Base-by-base conservation (phyloP, 768 basidiomycete genomes). In the Rhodosporidiobolus sp. region DNA sequence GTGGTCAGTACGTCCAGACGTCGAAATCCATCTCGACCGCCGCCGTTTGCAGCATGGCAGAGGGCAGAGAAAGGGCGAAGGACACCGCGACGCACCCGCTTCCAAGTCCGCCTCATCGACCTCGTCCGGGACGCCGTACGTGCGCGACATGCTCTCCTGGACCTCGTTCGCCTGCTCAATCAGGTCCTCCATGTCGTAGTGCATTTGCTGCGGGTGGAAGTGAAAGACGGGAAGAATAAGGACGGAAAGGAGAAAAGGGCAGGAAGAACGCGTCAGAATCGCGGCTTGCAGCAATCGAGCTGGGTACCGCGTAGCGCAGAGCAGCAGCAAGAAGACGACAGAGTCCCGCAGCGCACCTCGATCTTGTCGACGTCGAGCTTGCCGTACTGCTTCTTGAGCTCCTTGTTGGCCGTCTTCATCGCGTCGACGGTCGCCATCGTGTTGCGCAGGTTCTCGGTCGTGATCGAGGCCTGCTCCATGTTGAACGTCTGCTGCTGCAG, bases 371-470 rank as follows among this genome's bases (percentile, higher is more conserved):
- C 88, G 79, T 99, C 89, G 74, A 98, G 88, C 84, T 94, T 96
- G 32, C 94, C 94, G 79, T 98, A 99, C 83, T 97, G 94, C 81
- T 90, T 93, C 83, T 87, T 87, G 83, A 99, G 86, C 81, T 97
- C 94, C 83, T 94, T 97, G 83, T 97, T 98, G 26, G 96, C 94
- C 26, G 85, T 79, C 80, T 92, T 87, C 94, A 99, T 97, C 10
- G 94, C 96, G 76, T 96, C 92, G 38, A 98, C 87, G 0, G 96
- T 97, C 20, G 92, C 95, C 95, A 99, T 98, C 78, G 96, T 98
- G 80, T 97, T 98, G 75, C 92, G 88, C 78, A 98, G 82, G 81
- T 98, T 98, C 83, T 98, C 96, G n/a, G 95, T 98, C 16, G 92
- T 89, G 78, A 98, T 87, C 22, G 90, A 87, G 20, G 94, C 90